These are phyloP conservation scores for Porcisia hertigi DNA, from an alignment of 208 protist genomes.

Conservation along the genomic window DNA sequence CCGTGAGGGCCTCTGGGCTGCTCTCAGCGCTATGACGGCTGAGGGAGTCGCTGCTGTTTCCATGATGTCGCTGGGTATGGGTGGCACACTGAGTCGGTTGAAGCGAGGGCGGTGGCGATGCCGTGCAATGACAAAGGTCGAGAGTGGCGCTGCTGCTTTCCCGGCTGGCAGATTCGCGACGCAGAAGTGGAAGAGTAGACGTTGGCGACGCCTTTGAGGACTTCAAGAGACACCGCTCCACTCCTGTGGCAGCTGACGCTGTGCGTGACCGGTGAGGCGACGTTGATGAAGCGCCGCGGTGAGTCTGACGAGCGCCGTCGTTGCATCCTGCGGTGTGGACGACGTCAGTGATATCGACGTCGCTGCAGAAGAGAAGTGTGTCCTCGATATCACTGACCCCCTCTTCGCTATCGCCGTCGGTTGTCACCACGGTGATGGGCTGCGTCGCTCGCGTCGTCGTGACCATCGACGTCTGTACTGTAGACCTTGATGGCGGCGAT, in stretches of 20 bases:
- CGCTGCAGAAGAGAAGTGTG: conserved; percentile 1
- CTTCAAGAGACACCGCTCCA: background rate
- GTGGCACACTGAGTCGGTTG: background rate
- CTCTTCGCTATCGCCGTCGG: background rate
- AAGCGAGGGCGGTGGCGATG: conserved; percentile 1
- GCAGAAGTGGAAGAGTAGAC: background rate
- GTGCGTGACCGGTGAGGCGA: background rate
- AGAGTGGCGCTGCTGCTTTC: conserved; percentile 4
- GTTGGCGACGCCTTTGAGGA: background rate
- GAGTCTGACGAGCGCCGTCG: background rate
- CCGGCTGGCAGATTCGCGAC: no score
- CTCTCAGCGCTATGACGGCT: background rate
- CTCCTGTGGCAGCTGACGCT: background rate
- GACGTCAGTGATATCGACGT: background rate
- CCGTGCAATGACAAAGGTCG: background rate
- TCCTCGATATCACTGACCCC: background rate
- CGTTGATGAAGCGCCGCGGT: background rate
- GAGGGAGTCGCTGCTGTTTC: background rate
- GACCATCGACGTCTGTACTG: background rate
- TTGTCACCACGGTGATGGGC: background rate
- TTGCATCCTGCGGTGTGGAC: background rate
- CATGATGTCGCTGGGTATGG: background rate
- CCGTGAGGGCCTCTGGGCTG: conserved; percentile 35
- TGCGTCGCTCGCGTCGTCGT: background rate
- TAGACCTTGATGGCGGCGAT: background rate